These are phyloP conservation scores for Phaeomoniella chlamydospora DNA, from an alignment of 2,329 filamentous ascomycete species.

Conservation along the genomic window DNA sequence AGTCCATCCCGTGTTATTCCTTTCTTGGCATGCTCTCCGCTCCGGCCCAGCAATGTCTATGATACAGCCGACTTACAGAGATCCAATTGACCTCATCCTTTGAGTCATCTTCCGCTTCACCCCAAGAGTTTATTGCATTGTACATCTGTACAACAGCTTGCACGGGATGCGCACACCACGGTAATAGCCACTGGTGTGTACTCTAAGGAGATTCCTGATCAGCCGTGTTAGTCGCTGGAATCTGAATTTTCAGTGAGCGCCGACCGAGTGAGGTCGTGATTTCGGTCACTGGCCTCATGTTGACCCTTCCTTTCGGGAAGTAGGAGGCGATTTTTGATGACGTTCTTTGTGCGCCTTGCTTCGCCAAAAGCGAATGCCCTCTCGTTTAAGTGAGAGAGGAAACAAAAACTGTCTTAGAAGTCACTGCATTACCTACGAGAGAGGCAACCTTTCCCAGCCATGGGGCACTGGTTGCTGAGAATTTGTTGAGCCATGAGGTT, in stretches of 20 bases:
- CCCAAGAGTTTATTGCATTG: constrained; percentile 17
- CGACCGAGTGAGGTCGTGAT: constrained; percentile 21
- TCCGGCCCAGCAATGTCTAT: constrained; percentile 8
- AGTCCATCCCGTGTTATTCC: background rate
- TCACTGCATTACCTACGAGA: constrained; percentile 69
- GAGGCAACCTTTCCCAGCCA: constrained; percentile 31
- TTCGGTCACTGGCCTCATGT: constrained; percentile 13
- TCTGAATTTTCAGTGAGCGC: constrained; percentile 42
- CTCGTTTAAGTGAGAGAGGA: constrained; percentile 45
- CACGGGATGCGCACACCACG: constrained; percentile 36
- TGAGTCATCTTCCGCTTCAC: constrained; percentile 24
- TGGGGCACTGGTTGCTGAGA: constrained; percentile 14
- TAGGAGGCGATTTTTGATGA: constrained; percentile 78
- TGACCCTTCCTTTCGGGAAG: constrained; percentile 22
- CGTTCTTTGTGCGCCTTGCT: constrained; percentile 81
- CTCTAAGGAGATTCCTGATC: constrained; percentile 38
- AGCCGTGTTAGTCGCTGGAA: constrained; percentile 54
- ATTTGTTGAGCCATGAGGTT: too few relatives aligned
- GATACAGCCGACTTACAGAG: background rate
- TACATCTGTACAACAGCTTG: constrained; percentile 16
- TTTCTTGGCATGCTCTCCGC: constrained; percentile 8
- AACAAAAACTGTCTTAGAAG: constrained; percentile 91
- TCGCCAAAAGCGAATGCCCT: constrained; percentile 19
- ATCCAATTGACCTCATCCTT: constrained; percentile 7
- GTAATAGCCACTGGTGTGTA: constrained; percentile 36